phyloP scores from a whole-genome alignment of 768 basidiomycete genomes.

The Leucocoprinus leucothites region DNA sequence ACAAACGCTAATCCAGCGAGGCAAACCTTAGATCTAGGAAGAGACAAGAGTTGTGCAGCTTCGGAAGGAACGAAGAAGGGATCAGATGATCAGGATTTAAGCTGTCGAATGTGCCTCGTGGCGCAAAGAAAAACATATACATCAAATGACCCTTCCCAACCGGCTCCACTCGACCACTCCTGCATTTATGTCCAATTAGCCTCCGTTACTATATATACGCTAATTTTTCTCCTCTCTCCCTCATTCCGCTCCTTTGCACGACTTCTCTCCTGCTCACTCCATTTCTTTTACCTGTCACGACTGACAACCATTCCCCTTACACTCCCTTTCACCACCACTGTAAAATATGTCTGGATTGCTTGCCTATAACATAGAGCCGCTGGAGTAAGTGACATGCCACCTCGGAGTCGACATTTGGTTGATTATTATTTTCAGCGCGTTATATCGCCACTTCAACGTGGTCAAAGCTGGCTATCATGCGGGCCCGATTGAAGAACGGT shows the following conservation, averaged over 20 bases:
- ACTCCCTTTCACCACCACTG: neutral
- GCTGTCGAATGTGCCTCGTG: constrained; percentile 10
- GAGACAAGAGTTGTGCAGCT: neutral
- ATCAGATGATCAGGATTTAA: constrained; percentile 9
- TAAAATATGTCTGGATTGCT: constrained; percentile 30
- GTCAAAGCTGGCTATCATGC: constrained; percentile 18
- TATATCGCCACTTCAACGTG: constrained; percentile 45
- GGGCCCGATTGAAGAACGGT: constrained; percentile 33
- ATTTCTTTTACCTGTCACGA: neutral
- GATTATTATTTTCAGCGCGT: constrained; percentile 28
- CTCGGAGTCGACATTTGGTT: neutral
- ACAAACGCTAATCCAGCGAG: neutral
- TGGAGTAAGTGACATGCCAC: constrained; percentile 27
- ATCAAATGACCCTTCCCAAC: constrained; percentile 7
- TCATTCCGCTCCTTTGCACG: constrained; percentile 10
- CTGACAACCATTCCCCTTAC: neutral
- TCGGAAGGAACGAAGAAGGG: neutral
- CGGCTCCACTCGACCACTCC: constrained; percentile 8
- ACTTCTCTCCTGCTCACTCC: neutral
- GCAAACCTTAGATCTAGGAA: constrained; percentile 5
- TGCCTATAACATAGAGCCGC: constrained; percentile 24
- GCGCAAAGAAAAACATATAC: constrained; percentile 5
- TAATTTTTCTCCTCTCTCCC: constrained; percentile 13
- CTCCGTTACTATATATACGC: constrained; percentile 4
- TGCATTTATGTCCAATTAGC: constrained; percentile 4